Evolutionary conservation across 1,284 basidiomycete genomes (phyloP), one percentile per base, ranked within the genome.

Genomic region (Somion occarium): DNA sequence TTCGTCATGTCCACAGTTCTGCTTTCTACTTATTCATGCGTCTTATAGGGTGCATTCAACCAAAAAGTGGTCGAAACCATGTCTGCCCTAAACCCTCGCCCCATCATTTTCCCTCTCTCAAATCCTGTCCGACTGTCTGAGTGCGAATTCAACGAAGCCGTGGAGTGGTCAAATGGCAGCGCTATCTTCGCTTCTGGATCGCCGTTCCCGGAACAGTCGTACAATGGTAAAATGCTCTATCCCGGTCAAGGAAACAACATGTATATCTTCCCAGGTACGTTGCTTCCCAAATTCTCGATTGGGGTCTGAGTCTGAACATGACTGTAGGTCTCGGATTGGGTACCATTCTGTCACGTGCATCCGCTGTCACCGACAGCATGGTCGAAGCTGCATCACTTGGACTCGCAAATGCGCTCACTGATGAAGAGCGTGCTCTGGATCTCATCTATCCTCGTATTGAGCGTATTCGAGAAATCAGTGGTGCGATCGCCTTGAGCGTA

Each of bases 21-120:
- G 46, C 53, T 24, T 52, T n/a, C n/a, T 18, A 38, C 34, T 44
- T 5, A 23, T 41, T 51, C 34, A 52, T 38, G 43, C 46, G 52
- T 48, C 46, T 44, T 41, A 4, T 52, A 81, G 73, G 85, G 85
- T 44, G 89, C 93, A 1, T 98, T 98, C 72, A 81, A 76, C 54
- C 76, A 86, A 52, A 73, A 78, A 11, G 86, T 93, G 49, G 82
- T 98, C 55, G 75, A 82, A 59, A 73, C 80, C 11, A 95, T 98
- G 93, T 83, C 87, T n/a, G 76, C 80, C 46, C 75, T 91, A 59
- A 97, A 96, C 72, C 74, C 82, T 19, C 81, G 86, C 20, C 94
- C 95, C 23, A 95, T 97, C 74, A 85, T 98, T 68, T 97, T 98
- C 79, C 92, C 95, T 45, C 83, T 98, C n/a, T 93, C 91, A 30